Conservation (phyloP, 176 grass and related monocot species). For the Aegilops umbellulata region DNA sequence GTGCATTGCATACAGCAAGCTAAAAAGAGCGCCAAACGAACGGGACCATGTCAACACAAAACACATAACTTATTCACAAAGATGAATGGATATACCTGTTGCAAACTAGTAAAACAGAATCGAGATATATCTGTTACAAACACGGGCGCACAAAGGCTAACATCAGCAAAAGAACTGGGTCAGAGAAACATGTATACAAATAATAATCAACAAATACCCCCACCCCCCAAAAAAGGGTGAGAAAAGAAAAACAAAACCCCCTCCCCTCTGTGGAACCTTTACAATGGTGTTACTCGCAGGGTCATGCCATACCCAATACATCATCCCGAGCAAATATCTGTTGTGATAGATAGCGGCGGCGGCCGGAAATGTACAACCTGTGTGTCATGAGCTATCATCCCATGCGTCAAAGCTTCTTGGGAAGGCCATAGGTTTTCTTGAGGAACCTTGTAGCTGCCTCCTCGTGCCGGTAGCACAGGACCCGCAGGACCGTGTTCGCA, state of each 20-base stretch:
- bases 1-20: background rate
- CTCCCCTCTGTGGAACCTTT: conserved; percentile 24
- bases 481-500: conserved; percentile 82
- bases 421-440: conserved; percentile 94
- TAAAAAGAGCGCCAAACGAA: background rate
- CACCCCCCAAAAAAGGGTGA: background rate
- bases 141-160: background rate
- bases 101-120: conserved; percentile 40
- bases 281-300: conserved; percentile 24
- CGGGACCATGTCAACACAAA: background rate
- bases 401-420: conserved; percentile 71
- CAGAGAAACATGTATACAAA: conserved; percentile 36
- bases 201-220: conserved; percentile 41
- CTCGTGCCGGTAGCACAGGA: conserved; percentile 85
- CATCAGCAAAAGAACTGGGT: conserved; percentile 47
- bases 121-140: conserved; percentile 19
- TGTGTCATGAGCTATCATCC: conserved; percentile 1
- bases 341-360: background rate
- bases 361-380: conserved; percentile 35
- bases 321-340: conserved; percentile 5
- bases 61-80: conserved; percentile 40
- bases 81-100: conserved; percentile 21
- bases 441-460: conserved; percentile 89
- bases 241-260: background rate
- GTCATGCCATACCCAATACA: background rate